A percentile compares a stretch with the other conserved stretches of the same genome.
Evolutionary conservation across 208 protist species (phyloP).

Genomic region (Plasmodiophora brassicae): DNA sequence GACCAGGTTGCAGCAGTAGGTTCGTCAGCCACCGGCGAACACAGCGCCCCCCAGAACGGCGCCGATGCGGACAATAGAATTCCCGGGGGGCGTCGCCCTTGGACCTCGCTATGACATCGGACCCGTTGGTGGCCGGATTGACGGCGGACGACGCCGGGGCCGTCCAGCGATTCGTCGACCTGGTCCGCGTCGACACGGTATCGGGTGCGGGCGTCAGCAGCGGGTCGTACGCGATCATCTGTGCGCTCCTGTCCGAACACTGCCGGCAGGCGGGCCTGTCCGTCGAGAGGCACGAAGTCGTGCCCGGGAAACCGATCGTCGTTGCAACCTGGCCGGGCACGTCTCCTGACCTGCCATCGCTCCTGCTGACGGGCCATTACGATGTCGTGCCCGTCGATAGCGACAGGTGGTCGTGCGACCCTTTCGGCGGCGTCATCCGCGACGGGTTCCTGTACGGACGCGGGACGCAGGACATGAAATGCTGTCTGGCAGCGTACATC

Average conservation of each 20-base stretch:
- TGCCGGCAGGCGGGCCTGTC: not conserved
- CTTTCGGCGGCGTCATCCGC: not conserved
- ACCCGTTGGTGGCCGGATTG: too few relatives aligned
- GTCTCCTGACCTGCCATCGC: not conserved
- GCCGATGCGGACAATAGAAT: too few relatives aligned
- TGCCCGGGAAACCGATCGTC: not conserved
- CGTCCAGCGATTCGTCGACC: too few relatives aligned
- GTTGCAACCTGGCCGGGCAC: not conserved
- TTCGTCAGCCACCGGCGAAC: too few relatives aligned
- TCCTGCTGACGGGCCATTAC: conserved; percentile 22
- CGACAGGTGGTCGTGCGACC: not conserved
- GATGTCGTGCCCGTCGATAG: not conserved
- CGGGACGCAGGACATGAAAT: conserved; percentile 23
- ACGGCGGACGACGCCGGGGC: too few relatives aligned
- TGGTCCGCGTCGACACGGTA: not conserved
- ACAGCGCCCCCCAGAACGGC: too few relatives aligned
- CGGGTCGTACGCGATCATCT: not conserved
- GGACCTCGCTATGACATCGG: too few relatives aligned
- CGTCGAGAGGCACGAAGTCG: not conserved
- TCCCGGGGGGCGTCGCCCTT: too few relatives aligned
- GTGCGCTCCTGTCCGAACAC: not conserved
- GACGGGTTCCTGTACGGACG: not conserved
- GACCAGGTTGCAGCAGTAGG: too few relatives aligned
- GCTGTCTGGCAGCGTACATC: not conserved
- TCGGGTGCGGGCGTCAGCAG: not conserved